Conservation (phyloP, 257 asterid species). For the Lycium barbarum region DNA sequence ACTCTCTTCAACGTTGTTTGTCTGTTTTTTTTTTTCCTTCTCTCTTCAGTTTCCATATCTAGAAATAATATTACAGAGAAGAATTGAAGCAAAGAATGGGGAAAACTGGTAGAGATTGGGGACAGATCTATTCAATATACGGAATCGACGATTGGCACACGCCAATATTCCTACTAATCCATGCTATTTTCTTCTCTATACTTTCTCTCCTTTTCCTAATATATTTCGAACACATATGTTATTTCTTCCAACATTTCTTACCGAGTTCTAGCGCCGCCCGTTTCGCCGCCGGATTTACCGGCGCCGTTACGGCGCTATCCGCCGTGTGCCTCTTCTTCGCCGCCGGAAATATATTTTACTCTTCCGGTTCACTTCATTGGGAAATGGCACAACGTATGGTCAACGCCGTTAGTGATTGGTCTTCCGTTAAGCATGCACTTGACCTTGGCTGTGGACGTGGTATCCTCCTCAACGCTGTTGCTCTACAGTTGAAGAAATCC, state of each 20-base stretch:
- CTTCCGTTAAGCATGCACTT: slow-evolving; percentile 81
- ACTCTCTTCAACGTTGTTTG: not conserved
- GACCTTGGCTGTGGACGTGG: slow-evolving; percentile 98
- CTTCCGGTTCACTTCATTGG: slow-evolving; percentile 89
- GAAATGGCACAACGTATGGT: slow-evolving; percentile 94
- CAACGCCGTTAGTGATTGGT: slow-evolving; percentile 83
- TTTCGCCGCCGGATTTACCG: slow-evolving; percentile 82
- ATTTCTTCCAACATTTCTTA: slow-evolving; percentile 52
- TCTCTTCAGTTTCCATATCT: not conserved
- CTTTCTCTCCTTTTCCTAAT: slow-evolving; percentile 68
- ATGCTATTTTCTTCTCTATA: slow-evolving; percentile 68
- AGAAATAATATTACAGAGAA: not conserved
- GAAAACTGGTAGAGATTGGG: slow-evolving; percentile 80
- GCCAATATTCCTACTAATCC: slow-evolving; percentile 68
- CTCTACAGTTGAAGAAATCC: slow-evolving; percentile 85
- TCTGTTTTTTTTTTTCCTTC: not conserved
- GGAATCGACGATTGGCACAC: slow-evolving; percentile 94
- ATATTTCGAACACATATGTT: slow-evolving; percentile 82
- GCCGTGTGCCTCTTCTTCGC: slow-evolving; percentile 89
- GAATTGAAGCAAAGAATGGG: slow-evolving; percentile 53
- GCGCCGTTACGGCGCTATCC: slow-evolving; percentile 85
- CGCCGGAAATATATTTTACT: slow-evolving; percentile 80
- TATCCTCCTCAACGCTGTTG: slow-evolving; percentile 87
- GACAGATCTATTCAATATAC: slow-evolving; percentile 96
- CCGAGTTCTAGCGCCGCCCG: slow-evolving; percentile 81